Base-by-base conservation (phyloP, 352 stramenopile genomes). In the Elongisporangium anandrum region DNA sequence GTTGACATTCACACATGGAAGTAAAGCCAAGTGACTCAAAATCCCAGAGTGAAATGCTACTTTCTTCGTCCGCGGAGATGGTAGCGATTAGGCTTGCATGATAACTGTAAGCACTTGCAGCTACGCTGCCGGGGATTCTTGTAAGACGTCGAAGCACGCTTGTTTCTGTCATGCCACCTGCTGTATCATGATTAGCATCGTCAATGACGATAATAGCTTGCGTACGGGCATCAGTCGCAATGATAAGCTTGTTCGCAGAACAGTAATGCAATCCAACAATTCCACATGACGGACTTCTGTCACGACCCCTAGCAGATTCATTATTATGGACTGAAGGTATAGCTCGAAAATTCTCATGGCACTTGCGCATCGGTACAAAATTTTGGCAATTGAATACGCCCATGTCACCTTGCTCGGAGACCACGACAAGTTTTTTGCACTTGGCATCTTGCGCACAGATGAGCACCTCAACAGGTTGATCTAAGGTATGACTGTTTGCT, bases 321-420 rank as follows among this genome's bases (percentile, higher is more conserved):
- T 59, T 13, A 17, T 52, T 6, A 4, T 29, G n/a, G n/a, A n/a
- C 3, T 52, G 29, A 2, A 45, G 17, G n/a, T 16, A 21, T 24
- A 22, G 41, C 23, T 15, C n/a, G 22, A 81, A 74, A 88, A 15
- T 64, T 63, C 38, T 90, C 77, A n/a, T 73, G 65, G 26, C 79
- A 90, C 19, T 78, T 68, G 10, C 82, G 72, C 71, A 92, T 87
- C 21, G 77, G 74, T n/a, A 90, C 73, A 19, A 92, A 79, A 54
- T 90, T 90, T 16, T 84, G 77, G 49, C 77, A 76, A 48, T 92
- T 90, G 64, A 85, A 90, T 6, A 92, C 80, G 1, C 79, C 77
- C 13, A 92, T 56, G 4, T 66, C 73, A 1, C 82, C 83, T 13
- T 73, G 57, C 53, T 90, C 80, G 1, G 80, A 75, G 12, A 88